phyloP scores from a whole-genome alignment of 345 rosid genomes.

The Eucalyptus sideroxylon region DNA sequence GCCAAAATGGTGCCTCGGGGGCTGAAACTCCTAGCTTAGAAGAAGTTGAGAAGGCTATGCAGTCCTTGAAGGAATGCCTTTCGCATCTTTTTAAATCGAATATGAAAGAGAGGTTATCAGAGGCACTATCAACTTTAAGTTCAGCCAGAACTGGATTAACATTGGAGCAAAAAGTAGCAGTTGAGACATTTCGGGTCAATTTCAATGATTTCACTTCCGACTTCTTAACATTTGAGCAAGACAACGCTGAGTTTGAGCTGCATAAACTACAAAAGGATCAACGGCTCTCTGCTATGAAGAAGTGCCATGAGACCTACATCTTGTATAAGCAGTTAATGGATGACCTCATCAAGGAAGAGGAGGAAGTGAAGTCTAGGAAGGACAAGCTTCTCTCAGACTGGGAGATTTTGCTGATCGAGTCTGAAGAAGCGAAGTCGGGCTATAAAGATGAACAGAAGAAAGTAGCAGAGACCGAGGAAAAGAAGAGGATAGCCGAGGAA shows the following conservation, averaged over 20 bases:
- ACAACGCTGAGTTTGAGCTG: not conserved
- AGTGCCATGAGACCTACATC: not conserved
- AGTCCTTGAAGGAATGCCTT: conserved; percentile 1
- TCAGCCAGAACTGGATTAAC: not conserved
- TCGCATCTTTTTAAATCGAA: not conserved
- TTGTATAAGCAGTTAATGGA: not conserved
- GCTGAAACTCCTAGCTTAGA: not conserved
- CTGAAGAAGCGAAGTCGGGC: not conserved
- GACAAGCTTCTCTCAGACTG: not conserved
- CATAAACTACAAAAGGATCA: not conserved
- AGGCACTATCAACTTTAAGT: not conserved
- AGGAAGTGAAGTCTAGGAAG: not conserved
- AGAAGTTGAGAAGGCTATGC: not conserved
- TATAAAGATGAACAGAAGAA: not conserved
- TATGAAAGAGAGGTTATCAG: not conserved
- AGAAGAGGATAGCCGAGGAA: not conserved
- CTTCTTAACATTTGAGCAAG: not conserved
- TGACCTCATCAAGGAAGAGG: not conserved
- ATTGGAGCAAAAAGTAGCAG: not conserved
- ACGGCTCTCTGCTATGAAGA: not conserved
- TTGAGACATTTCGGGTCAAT: not conserved
- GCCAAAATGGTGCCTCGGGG: not conserved
- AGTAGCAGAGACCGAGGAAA: not conserved
- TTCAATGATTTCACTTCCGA: not conserved
- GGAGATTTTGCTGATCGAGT: not conserved